phyloP scores from a whole-genome alignment of 2,329 filamentous ascomycete species.

The Elsinoe necatrix region DNA sequence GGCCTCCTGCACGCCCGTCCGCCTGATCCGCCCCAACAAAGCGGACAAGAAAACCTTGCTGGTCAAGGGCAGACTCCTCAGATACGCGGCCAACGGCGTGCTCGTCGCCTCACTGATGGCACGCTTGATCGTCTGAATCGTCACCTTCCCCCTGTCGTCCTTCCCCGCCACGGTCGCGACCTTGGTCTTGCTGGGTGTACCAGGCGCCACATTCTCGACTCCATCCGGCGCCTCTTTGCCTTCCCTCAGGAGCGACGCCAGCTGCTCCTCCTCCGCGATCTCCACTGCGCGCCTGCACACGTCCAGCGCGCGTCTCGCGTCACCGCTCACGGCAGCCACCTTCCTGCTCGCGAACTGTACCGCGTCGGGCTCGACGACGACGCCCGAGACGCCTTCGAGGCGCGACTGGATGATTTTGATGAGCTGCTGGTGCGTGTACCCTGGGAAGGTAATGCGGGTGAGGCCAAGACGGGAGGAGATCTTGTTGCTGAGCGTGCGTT shows the following conservation, averaged over 20 bases:
- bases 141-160: conserved; percentile 54
- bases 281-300: conserved; percentile 94
- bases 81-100: conserved; percentile 81
- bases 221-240: conserved; percentile 12
- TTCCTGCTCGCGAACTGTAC: conserved; percentile 95
- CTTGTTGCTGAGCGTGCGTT: conserved; percentile 94
- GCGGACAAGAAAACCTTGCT: conserved; percentile 81
- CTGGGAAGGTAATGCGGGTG: conserved; percentile 91
- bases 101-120: conserved; percentile 93
- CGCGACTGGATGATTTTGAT: conserved; percentile 97
- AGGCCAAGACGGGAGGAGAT: conserved; percentile 80
- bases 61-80: conserved; percentile 70
- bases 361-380: conserved; percentile 86
- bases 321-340: conserved; percentile 90
- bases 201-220: conserved; percentile 37
- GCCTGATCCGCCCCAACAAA: conserved; percentile 65
- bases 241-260: conserved; percentile 25
- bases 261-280: conserved; percentile 73
- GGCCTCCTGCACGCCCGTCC: conserved; percentile 79
- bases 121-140: conserved; percentile 84
- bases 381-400: conserved; percentile 68
- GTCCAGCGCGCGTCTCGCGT: conserved; percentile 83
- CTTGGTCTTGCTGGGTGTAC: conserved; percentile 55
- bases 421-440: conserved; percentile 93
- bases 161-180: conserved; percentile 22